phyloP scores from a whole-genome alignment of 2,329 filamentous ascomycete species.

The Colletotrichum magnum region DNA sequence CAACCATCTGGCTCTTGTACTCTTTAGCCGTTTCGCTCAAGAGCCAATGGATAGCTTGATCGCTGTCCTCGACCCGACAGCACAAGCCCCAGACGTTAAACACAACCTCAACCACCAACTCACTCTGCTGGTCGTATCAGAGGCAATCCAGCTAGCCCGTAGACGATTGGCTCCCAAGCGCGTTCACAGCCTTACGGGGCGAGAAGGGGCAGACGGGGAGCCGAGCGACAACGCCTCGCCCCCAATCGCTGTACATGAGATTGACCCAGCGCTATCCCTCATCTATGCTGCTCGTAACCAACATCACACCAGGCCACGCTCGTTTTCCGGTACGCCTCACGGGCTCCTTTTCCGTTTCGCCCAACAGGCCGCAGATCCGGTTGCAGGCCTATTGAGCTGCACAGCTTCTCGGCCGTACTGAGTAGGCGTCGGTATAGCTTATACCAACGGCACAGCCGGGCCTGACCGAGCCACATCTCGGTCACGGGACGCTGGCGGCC shows the following conservation, averaged over 20 bases:
- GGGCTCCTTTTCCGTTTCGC: background rate
- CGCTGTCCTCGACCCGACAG: background rate
- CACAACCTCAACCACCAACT: background rate
- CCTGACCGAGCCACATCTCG: background rate
- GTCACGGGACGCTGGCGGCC: background rate
- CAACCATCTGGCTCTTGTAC: background rate
- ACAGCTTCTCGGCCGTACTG: background rate
- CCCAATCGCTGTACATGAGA: background rate
- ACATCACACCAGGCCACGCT: no score
- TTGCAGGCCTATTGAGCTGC: background rate
- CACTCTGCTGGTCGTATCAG: background rate
- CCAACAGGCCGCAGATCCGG: background rate
- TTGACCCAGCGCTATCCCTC: background rate
- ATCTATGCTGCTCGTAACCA: background rate
- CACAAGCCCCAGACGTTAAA: background rate
- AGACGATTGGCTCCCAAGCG: background rate
- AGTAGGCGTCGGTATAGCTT: background rate
- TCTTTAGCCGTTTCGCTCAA: background rate
- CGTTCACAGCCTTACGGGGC: conserved; percentile 5
- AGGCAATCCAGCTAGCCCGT: background rate
- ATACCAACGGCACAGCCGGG: background rate
- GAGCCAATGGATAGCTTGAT: background rate
- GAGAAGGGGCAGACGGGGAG: no score
- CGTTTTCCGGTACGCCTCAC: no score
- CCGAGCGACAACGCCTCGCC: background rate